These are phyloP conservation scores for Chlorella sp. DNA, from an alignment of 139 green algal genomes.

Conservation along the genomic window DNA sequence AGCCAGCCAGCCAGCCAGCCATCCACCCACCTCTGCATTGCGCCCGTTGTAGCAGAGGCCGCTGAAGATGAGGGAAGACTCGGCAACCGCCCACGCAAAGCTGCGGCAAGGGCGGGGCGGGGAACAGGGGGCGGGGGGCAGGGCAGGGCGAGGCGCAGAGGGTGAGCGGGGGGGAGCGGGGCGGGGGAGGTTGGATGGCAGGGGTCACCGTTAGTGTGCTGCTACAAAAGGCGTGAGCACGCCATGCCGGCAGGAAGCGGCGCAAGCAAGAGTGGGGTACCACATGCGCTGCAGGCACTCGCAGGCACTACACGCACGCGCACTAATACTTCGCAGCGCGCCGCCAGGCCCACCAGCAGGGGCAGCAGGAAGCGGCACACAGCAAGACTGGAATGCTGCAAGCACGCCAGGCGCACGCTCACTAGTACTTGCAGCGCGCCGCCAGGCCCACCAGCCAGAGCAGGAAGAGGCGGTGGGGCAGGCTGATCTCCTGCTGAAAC, in stretches of 20 bases:
- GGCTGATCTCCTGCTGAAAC: constrained; percentile 6
- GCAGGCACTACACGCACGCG: not conserved
- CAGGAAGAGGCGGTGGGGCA: constrained; percentile 6
- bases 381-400: not conserved
- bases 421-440: constrained; percentile 59
- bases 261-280: not conserved
- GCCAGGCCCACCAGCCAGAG: constrained; percentile 44
- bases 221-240: no score
- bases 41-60: constrained; percentile 78
- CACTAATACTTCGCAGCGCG: constrained; percentile 60
- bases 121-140: not conserved
- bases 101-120: not conserved
- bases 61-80: constrained; percentile 70
- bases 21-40: constrained; percentile 1
- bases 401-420: not conserved
- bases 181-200: not conserved
- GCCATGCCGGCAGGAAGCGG: constrained; percentile 35
- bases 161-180: not conserved
- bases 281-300: not conserved
- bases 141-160: not conserved
- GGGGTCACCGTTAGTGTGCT: no score
- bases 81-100: constrained; percentile 59
- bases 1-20: no score
- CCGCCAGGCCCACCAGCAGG: constrained; percentile 20
- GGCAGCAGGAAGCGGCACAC: not conserved